Conservation (phyloP, 1,139 yeast species). For the Kodamaea fungicola region DNA sequence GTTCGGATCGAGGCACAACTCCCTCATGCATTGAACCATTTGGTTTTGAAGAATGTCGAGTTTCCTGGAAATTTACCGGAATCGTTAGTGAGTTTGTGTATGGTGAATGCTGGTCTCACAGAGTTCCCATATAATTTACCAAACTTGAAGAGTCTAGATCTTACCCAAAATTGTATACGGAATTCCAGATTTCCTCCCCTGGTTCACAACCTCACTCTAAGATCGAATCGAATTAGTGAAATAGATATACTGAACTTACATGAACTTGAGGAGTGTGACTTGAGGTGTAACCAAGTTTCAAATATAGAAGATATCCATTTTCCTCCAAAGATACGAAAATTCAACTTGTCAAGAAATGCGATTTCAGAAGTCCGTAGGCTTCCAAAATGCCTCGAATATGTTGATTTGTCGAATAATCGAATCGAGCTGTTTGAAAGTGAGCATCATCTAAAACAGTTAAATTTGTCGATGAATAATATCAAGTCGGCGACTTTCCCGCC, state of each 20-base stretch:
- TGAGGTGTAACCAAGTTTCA: conserved; percentile 1
- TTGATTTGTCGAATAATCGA: conserved; percentile 1
- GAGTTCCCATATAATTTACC: conserved; percentile 1
- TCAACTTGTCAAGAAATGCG: conserved; percentile 1
- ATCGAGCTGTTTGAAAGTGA: neutral
- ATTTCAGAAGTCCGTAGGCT: neutral
- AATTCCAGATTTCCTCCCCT: neutral
- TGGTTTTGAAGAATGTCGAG: conserved; percentile 1
- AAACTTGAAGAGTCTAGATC: conserved; percentile 1
- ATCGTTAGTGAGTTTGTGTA: neutral
- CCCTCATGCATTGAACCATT: neutral
- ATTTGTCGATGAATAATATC: conserved; percentile 1
- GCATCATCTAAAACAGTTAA: neutral
- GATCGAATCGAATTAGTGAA: conserved; percentile 1
- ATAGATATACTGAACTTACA: neutral
- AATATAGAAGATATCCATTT: neutral
- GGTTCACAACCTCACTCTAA: neutral
- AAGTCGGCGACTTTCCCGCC: conserved; percentile 1
- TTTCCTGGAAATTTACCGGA: neutral
- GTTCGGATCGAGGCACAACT: neutral
- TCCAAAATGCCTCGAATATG: neutral
- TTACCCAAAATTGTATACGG: neutral
- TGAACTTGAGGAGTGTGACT: conserved; percentile 1
- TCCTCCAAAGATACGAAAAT: neutral
- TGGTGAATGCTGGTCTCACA: conserved; percentile 1